Evolutionary conservation across 371 early-diverging fungal species (phyloP), one percentile per base, ranked within the genome.

Genomic region (Syncephalastrum racemosum): DNA sequence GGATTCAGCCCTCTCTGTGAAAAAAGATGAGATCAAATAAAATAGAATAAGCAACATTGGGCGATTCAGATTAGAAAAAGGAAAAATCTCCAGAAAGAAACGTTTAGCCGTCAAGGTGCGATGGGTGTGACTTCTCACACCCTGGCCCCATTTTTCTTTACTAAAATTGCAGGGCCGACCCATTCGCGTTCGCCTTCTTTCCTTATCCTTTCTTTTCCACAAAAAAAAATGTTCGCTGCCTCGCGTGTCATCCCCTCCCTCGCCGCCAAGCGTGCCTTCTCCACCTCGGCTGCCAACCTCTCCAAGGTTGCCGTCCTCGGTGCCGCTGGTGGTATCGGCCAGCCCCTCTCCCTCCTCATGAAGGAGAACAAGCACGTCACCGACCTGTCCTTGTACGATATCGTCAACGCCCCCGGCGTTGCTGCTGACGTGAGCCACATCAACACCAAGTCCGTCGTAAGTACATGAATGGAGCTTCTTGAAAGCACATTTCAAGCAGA

Each of bases 381-480:
- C 48, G 84, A 93, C 66, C 87, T 98, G 46, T 81, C 93, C 25
- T 88, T 98, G 51, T 98, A 93, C 75, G 99, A 98, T 76, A 90
- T 98, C 63, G 91, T 89, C 80, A 95, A 95, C 90, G 90, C 95
- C 62, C 95, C 95, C 46, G 99, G 97, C 68, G 95, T 97, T 62
- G 97, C 97, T 53, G 97, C 98, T 63, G 99, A 98, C 70, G 81
- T 98, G 64, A 85, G 90, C 74, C 99, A 98, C 88, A 92, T 98
- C 84, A 95, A 93, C 90, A 91, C 95, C 54, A 71, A 84, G 75
- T 86, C 92, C 64, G 83, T 84, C 73, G 92, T 90, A 67, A 71
- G 59, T 31, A 31, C 25, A 25, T 36, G n/a, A 49, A 27, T 18
- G 1, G 4, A 15, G 8, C 23, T 51, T 16, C 6, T 24, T 16